These are phyloP conservation scores for Inga oerstediana DNA, from an alignment of 306 rosid species.

Conservation along the genomic window DNA sequence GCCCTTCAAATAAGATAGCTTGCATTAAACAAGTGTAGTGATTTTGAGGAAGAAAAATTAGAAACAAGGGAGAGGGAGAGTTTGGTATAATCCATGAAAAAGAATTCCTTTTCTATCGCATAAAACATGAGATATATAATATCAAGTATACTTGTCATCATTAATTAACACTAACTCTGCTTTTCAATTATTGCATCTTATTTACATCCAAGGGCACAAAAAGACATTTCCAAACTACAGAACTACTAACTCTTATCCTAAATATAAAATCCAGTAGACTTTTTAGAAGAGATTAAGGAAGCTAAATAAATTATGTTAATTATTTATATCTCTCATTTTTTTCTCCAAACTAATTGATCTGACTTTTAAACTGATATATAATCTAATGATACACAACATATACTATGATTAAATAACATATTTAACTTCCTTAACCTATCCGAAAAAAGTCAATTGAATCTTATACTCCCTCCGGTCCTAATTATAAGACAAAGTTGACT, in stretches of 20 bases:
- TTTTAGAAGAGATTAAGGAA: no score
- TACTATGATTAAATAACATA: no score
- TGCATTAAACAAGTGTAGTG: not conserved
- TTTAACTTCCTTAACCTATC: no score
- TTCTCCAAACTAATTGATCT: no score
- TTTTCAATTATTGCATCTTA: not conserved
- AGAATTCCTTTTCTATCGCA: not conserved
- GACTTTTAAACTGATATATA: no score
- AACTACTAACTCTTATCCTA: not conserved
- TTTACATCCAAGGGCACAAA: not conserved
- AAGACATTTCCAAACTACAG: not conserved
- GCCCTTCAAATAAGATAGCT: slow-evolving; percentile 10
- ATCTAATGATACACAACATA: no score
- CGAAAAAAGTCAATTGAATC: no score
- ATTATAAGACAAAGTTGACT: no score
- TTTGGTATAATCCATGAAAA: not conserved
- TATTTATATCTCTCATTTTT: no score
- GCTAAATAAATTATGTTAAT: no score
- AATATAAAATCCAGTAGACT: no score
- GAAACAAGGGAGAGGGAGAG: not conserved
- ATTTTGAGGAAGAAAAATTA: not conserved
- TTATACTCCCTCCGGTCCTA: no score
- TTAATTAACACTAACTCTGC: not conserved
- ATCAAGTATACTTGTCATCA: not conserved
- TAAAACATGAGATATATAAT: not conserved